Evolutionary conservation across 768 basidiomycete genomes (phyloP), one percentile per base, ranked within the genome.

Genomic region (Omphalotus guepiniiformis): DNA sequence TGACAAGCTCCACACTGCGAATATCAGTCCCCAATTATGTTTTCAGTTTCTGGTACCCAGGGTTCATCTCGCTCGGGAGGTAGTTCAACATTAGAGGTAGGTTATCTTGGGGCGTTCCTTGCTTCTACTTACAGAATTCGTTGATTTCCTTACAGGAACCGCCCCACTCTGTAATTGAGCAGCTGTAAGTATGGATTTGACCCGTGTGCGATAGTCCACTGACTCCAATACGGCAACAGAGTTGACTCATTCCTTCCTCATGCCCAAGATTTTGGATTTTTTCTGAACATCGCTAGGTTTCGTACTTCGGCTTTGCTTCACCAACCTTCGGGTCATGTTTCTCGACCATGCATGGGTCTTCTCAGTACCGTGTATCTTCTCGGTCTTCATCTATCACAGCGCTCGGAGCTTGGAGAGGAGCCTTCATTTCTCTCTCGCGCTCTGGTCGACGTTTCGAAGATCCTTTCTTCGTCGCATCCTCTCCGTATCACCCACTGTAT

Each of bases 191-290:
- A n/a, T n/a, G 21, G 4, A 8, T 18, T 2, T n/a, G n/a, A n/a
- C n/a, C n/a, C n/a, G n/a, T n/a, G n/a, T 21, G 6, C 25, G 4
- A 21, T 39, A 9, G 13, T 23, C 9, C 25, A 6, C 3, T 15
- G 7, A 2, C 21, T 37, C 21, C 35, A n/a, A n/a, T n/a, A n/a
- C n/a, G n/a, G n/a, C n/a, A n/a, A n/a, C 21, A 87, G 84, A 28
- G 59, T 84, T 3, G 76, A 82, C 55, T 67, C 67, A 19, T 81
- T 91, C 57, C 59, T 81, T 11, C 78, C 75, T 15, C 72, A 85
- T 54, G 71, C 76, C 1, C 59, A 68, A 30, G 74, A 81, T 55
- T 71, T 86, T 47, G 83, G 83, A 4, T 80, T 88, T 57, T 89
- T 88, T 62, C 75, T 90, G 44, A 63, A 71, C 48, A 56, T 63